Evolutionary conservation across 1,284 basidiomycete species (phyloP), one percentile per base, ranked within the genome.

Genomic region (Cryptococcus sp.): DNA sequence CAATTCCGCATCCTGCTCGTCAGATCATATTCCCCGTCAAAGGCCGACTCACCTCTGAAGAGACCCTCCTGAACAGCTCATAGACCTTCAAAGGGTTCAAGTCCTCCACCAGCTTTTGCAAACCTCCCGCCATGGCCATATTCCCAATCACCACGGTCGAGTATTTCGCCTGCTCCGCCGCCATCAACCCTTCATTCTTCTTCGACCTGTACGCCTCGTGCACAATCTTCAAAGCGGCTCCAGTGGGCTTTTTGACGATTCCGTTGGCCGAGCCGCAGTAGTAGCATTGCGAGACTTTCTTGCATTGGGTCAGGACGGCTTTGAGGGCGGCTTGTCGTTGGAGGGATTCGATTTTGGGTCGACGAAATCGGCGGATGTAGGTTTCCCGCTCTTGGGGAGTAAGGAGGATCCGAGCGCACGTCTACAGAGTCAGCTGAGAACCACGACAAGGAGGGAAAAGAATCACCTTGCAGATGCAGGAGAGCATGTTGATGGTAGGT

Each of bases 141-240:
- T 92, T 86, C 31, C 87, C 85, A 63, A 86, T 85, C 34, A 95
- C 78, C 16, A 92, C 93, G 18, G 82, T 79, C 6, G 80, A 76
- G 65, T 98, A 98, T 3, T 85, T 87, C 62, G 79, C 78, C 71
- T 89, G 86, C 82, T 88, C 98, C 59, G 82, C 83, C 63, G 87
- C 85, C 76, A 90, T 83, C 71, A 93, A 88, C 34, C 86, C 86
- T 2, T 84, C 85, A 4, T 87, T 88, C 77, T 97, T 97, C 74
- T 94, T 93, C 5, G 91, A 89, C 35, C 94, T 80, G 69, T 90
- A 99, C 71, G 95, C 95, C 76, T 98, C 95, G 68, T 98, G 95
- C 39, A 94, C 87, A 61, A 99, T 97, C 72, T 92, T 94, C 62
- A 99, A 71, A 4, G 90, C 83, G 4, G 92, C 93, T 1, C 83